Percentiles rank a stretch among this genome's conserved stretches.
These are phyloP conservation scores for Sugiyamaella qingdaonensis DNA, from an alignment of 805 yeast species.

Conservation along the genomic window DNA sequence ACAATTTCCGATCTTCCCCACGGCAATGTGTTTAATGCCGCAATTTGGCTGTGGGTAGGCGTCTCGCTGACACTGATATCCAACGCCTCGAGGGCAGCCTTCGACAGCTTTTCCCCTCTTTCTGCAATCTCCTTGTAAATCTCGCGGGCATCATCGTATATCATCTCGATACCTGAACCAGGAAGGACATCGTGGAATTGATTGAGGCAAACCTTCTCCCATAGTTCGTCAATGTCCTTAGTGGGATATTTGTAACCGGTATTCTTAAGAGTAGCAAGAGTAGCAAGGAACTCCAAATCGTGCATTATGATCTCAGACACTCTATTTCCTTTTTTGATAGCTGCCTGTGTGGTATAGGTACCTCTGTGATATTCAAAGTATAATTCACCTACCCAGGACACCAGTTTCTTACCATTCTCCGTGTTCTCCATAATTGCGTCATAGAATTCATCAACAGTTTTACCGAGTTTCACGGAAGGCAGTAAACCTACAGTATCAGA, in stretches of 20 bases:
- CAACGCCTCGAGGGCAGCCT: conserved; percentile 46
- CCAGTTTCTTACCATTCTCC: conserved; percentile 60
- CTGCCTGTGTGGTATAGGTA: conserved; percentile 92
- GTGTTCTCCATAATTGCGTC: conserved; percentile 60
- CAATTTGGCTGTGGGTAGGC: conserved; percentile 16
- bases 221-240: conserved; percentile 58
- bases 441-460: conserved; percentile 76
- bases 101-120: conserved; percentile 49
- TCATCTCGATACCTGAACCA: conserved; percentile 92
- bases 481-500: conserved; percentile 74
- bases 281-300: conserved; percentile 80
- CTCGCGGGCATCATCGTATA: conserved; percentile 85
- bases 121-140: conserved; percentile 58
- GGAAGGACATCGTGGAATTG: conserved; percentile 99
- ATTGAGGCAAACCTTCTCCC: conserved; percentile 87
- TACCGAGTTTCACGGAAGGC: conserved; percentile 78
- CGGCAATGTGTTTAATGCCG: conserved; percentile 52
- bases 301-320: conserved; percentile 69
- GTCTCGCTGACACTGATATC: conserved; percentile 25
- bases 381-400: conserved; percentile 90
- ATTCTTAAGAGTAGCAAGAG: conserved; percentile 60
- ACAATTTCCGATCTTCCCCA: conserved; percentile 57
- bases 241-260: conserved; percentile 66
- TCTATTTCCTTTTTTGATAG: conserved; percentile 77
- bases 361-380: conserved; percentile 96